Base-by-base conservation (phyloP, 2,329 filamentous ascomycete genomes). In the Exophiala spinifera region DNA sequence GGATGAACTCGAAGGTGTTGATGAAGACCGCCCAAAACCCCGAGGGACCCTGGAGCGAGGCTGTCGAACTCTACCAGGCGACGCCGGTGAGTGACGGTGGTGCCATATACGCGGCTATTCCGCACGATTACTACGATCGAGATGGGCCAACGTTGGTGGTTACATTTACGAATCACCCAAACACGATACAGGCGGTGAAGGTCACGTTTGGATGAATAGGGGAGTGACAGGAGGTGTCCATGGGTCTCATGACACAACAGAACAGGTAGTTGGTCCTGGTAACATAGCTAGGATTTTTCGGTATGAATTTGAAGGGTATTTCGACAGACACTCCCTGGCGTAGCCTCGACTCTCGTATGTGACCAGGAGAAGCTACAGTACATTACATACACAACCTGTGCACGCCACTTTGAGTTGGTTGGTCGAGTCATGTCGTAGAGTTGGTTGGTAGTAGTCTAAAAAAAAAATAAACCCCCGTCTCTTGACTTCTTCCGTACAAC, bases 141-240 rank as follows among this genome's bases (percentile, higher is more conserved):
- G 56, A 48, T 8, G 63, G 63, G 6, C 61, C 57, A 49, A 64
- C 59, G 13, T 50, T 65, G 51, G 57, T 64, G 13, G 54, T 64
- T 28, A 63, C 63, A 1, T 65, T 61, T 47, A 65, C 63, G 19
- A 65, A 65, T 51, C 56, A 63, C 49, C 63, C 63, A 5, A 65
- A 65, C 46, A 55, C 50, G 15, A 55, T 65, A 33, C 62, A 65
- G 46, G 63, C 63, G 25, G 55, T 65, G 15, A 53, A 51, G 31
- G 47, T 64, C 3, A 36, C 42, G 7, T 60, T 60, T 42, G 49
- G 23, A 4, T 57, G 31, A 33, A 13, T 11, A 33, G 11, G 46
- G 13, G 21, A 21, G 31, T 7, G n/a, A 39, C 4, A 39, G 17
- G 11, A 15, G 13, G 14, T 2, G 13, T 4, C 7, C 36, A 10